Conservation (phyloP, 306 rosid species). For the Prunus persica region DNA sequence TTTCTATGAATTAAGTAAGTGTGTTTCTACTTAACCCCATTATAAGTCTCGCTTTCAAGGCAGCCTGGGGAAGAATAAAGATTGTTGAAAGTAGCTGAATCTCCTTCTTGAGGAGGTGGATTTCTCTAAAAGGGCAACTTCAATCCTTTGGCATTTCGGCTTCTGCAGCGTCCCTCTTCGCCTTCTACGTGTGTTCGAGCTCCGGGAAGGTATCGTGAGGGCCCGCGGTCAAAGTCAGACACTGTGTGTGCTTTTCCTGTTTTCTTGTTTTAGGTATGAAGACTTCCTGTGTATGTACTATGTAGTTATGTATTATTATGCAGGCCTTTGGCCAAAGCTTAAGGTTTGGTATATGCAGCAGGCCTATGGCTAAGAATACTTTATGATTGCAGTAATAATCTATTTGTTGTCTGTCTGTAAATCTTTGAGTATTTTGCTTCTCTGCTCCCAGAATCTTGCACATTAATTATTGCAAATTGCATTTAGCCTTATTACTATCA, state of each 20-base stretch:
- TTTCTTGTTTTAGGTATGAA: background rate
- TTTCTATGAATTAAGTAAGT: background rate
- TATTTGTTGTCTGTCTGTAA: background rate
- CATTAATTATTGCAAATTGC: no score
- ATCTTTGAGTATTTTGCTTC: background rate
- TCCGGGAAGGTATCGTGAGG: slow-evolving; percentile 21
- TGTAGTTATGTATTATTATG: background rate
- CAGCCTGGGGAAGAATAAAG: slow-evolving; percentile 20
- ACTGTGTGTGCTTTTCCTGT: slow-evolving; percentile 17
- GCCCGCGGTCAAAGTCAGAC: slow-evolving; percentile 13
- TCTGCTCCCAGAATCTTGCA: background rate
- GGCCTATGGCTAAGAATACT: background rate
- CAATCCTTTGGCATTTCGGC: slow-evolving; percentile 91
- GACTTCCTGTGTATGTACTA: background rate
- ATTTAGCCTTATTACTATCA: no score
- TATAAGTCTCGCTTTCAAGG: background rate
- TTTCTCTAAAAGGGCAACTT: slow-evolving; percentile 87
- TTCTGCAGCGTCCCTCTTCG: slow-evolving; percentile 34
- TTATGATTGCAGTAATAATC: background rate
- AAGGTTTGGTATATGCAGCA: slow-evolving; percentile 1
- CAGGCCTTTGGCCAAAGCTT: slow-evolving; percentile 33
- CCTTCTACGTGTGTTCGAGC: slow-evolving; percentile 13
- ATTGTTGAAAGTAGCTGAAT: slow-evolving; percentile 24
- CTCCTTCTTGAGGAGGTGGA: slow-evolving; percentile 37
- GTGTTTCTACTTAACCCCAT: background rate